Conservation (phyloP, 2,329 filamentous ascomycete genomes). For the Colletotrichum navitas region DNA sequence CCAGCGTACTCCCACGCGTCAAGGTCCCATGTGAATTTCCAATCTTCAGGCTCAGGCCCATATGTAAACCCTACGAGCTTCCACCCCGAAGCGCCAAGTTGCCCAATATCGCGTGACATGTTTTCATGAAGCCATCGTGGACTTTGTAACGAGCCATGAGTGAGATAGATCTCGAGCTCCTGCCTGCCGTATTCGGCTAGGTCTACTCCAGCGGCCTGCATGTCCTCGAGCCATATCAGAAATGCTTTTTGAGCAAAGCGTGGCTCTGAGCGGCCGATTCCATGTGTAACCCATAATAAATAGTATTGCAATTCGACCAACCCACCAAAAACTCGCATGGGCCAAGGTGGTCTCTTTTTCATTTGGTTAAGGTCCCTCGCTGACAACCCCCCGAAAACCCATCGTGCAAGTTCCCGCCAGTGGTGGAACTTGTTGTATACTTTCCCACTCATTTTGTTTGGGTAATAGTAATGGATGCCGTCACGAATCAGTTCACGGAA, state of each 20-base stretch:
- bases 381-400: not conserved
- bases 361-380: not conserved
- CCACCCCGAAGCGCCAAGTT: not conserved
- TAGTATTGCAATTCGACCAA: not conserved
- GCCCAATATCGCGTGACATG: too few species aligned
- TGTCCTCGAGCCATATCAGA: not conserved
- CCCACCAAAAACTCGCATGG: too few species aligned
- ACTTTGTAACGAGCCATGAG: fast-evolving
- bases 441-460: not conserved
- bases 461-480: not conserved
- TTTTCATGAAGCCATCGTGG: not conserved
- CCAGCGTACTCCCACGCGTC: conserved; percentile 16
- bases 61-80: not conserved
- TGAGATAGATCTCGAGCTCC: not conserved
- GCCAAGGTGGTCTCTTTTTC: too few species aligned
- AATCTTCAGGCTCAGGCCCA: conserved; percentile 1
- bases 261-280: too few species aligned
- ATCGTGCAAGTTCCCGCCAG: not conserved
- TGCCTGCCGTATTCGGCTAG: conserved; percentile 7
- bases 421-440: fast-evolving
- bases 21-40: conserved; percentile 16
- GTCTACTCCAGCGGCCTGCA: not conserved
- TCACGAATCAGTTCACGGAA: fast-evolving
- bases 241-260: not conserved
- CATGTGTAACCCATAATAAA: too few species aligned